Evolutionary conservation across 176 grass and related monocot species (phyloP).

Genomic region (Metroxylon sagu): DNA sequence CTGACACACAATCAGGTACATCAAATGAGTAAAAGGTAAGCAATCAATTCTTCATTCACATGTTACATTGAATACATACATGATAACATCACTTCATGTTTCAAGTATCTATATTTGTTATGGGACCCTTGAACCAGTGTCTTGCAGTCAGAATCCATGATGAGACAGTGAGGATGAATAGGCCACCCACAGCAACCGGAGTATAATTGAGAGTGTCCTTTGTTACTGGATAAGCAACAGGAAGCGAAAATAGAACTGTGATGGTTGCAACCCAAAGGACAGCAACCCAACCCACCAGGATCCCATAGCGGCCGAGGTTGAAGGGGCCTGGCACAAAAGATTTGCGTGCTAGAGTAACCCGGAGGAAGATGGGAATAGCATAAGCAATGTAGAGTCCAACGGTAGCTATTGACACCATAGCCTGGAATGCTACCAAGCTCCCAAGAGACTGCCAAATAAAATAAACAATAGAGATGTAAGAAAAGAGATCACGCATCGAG

Average conservation of each 20-base stretch:
- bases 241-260: constrained; percentile 88
- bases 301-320: constrained; percentile 66
- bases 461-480: not conserved
- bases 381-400: constrained; percentile 86
- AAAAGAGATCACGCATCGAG: too few species aligned
- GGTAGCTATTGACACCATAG: constrained; percentile 94
- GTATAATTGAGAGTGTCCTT: constrained; percentile 85
- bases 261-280: constrained; percentile 97
- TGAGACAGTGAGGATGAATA: constrained; percentile 38
- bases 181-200: constrained; percentile 54
- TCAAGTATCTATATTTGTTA: constrained; percentile 45
- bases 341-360: constrained; percentile 67
- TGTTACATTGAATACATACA: not conserved
- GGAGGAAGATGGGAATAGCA: constrained; percentile 77
- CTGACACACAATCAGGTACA: too few species aligned
- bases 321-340: constrained; percentile 58
- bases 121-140: constrained; percentile 78
- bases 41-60: not conserved
- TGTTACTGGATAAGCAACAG: constrained; percentile 67
- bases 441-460: constrained; percentile 53
- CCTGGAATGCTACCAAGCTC: constrained; percentile 93
- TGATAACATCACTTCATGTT: too few species aligned
- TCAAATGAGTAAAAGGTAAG: not conserved
- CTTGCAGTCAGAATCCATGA: constrained; percentile 55
- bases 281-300: constrained; percentile 54